A percentile compares a stretch with the other conserved stretches of the same genome.
Conservation (phyloP, 140 eudicot species). For the Oenanthe javanica region DNA sequence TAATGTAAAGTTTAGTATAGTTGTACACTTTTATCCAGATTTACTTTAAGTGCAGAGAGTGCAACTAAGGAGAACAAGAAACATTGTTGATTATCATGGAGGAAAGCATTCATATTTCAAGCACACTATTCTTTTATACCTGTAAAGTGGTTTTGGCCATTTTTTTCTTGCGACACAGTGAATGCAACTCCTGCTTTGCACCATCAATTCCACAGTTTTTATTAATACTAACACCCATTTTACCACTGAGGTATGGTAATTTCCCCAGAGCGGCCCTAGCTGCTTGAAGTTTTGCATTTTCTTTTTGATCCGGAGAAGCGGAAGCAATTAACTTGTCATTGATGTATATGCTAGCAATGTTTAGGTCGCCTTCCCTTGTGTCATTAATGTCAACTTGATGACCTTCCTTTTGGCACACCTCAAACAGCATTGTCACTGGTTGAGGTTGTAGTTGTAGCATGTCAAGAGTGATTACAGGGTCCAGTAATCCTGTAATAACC, state of each 20-base stretch:
- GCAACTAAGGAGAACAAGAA: background rate
- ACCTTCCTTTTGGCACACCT: constrained; percentile 57
- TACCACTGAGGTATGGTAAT: constrained; percentile 15
- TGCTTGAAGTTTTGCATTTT: constrained; percentile 37
- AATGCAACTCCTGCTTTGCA: constrained; percentile 59
- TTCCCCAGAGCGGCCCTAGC: constrained; percentile 37
- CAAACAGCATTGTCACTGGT: constrained; percentile 62
- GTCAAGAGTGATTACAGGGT: constrained; percentile 51
- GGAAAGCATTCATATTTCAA: background rate
- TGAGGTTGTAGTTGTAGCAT: constrained; percentile 57
- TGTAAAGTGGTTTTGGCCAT: constrained; percentile 69
- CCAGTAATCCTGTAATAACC: constrained; percentile 36
- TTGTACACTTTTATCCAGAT: no score
- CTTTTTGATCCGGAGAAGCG: constrained; percentile 29
- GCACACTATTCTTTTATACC: constrained; percentile 24
- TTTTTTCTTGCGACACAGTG: constrained; percentile 48
- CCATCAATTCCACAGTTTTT: constrained; percentile 41
- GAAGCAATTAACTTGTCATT: constrained; percentile 34
- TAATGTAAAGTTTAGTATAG: no score
- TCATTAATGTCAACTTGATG: constrained; percentile 45
- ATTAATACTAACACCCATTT: constrained; percentile 8
- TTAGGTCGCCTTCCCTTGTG: constrained; percentile 43
- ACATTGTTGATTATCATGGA: background rate
- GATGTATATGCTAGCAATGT: constrained; percentile 28
- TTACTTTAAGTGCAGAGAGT: background rate